Base-by-base conservation (phyloP, 768 basidiomycete genomes). In the Exsudoporus frostii region DNA sequence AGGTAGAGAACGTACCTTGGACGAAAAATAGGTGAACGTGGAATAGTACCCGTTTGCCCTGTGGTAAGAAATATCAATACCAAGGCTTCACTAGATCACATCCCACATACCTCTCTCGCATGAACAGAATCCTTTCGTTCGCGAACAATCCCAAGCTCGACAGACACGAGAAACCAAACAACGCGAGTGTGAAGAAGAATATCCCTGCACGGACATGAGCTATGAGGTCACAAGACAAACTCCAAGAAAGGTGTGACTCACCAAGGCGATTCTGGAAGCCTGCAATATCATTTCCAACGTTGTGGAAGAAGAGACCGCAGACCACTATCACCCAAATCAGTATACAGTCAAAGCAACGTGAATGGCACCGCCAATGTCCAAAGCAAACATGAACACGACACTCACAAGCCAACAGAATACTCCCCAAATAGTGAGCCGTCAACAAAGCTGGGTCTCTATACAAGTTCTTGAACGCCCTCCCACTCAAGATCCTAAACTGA, bases 1-100 rank as follows among this genome's bases (percentile, higher is more conserved):
- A 40, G 4, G 7, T 8, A 43, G 6, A 25, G 10, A 5, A 53
- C 68, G 22, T 51, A 80, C 90, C 80, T 99, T 99, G 53, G 96
- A 95, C 1, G 90, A 76, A 70, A 98, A 98, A 76, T 98, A 99
- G 9, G 94, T 95, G 65, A 95, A 86, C 1, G 97, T 88, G 0
- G 93, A 91, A 70, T 99, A 99, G 71, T 99, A 99, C 13, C 97
- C 97, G 61, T 99, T 99, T 2, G 94, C 85, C 58, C 93, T 95
- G 68, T 37, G 49, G 13, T 20, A 39, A 45, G n/a, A 1, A 11
- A 40, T 4, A 11, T 66, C 32, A 50, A 22, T 25, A 32, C 13
- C 33, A 2, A 45, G 8, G 38, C 9, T 15, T 27, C n/a, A 36
- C 32, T 39, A 17, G 25, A 20, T 38, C 25, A 19, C 5, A 50